These are phyloP conservation scores for Colletotrichum coccodes DNA, from an alignment of 2,329 filamentous ascomycete genomes.

Conservation along the genomic window DNA sequence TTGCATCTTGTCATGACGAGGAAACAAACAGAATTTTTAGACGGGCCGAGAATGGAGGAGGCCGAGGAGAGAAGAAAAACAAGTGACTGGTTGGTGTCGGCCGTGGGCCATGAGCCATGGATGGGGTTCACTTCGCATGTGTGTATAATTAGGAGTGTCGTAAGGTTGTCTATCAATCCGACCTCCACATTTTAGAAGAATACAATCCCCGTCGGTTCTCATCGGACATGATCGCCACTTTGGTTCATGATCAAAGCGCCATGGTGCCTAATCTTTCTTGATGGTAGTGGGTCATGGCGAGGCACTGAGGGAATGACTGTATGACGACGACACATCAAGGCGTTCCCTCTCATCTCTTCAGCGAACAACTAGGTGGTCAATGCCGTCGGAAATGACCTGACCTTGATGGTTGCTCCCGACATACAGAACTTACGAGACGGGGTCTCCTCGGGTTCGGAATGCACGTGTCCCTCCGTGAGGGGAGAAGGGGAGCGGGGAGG, in stretches of 20 bases:
- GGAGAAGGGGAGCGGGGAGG: neutral
- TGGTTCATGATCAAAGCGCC: neutral
- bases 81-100: neutral
- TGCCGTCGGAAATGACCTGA: conserved; percentile 6
- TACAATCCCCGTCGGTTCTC: neutral
- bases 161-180: neutral
- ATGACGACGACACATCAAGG: conserved; percentile 7
- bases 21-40: neutral
- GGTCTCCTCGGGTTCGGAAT: neutral
- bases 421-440: conserved; percentile 2
- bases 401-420: neutral
- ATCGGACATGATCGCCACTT: neutral
- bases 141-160: conserved; percentile 5
- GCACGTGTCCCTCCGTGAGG: neutral
- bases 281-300: neutral
- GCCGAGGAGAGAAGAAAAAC: neutral
- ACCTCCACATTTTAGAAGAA: neutral
- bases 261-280: neutral
- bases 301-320: neutral
- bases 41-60: neutral
- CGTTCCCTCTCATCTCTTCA: neutral
- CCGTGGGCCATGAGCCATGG: neutral
- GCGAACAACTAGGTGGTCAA: neutral
- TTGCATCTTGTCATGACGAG: conserved; percentile 8
- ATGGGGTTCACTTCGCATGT: neutral